These are phyloP conservation scores for Colletotrichum melonis DNA, from an alignment of 2,329 filamentous ascomycete genomes.

Conservation along the genomic window DNA sequence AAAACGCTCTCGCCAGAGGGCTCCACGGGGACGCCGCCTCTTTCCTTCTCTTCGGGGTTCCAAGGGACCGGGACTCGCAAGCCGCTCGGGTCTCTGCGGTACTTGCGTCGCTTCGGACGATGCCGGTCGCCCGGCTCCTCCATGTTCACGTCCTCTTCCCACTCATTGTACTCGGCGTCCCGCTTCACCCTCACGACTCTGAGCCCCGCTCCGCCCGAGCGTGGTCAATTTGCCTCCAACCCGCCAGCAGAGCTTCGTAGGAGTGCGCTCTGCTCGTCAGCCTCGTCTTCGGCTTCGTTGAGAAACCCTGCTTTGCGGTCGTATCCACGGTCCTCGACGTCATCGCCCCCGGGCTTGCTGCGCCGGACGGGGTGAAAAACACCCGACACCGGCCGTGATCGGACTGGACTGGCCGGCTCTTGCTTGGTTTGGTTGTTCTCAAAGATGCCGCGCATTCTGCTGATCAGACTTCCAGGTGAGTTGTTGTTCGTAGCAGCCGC, in stretches of 20 bases:
- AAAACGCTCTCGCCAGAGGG: conserved; percentile 40
- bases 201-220: conserved; percentile 44
- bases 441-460: conserved; percentile 54
- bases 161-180: conserved; percentile 28
- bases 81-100: conserved; percentile 20
- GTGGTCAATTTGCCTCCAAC: conserved; percentile 49
- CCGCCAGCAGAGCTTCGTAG: conserved; percentile 38
- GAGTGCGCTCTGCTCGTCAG: conserved; percentile 46
- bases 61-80: conserved; percentile 19
- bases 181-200: conserved; percentile 27
- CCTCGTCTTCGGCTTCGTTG: conserved; percentile 36
- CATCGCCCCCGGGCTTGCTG: conserved; percentile 35
- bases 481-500: conserved; percentile 23
- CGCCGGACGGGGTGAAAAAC: conserved; percentile 36
- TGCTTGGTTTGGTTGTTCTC: conserved; percentile 40
- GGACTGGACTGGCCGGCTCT: conserved; percentile 36
- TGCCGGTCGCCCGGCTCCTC: background rate
- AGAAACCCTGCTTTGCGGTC: conserved; percentile 32
- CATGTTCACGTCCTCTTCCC: background rate
- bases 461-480: conserved; percentile 48
- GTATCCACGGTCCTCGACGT: conserved; percentile 31
- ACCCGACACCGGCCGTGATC: conserved; percentile 41
- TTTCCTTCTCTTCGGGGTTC: background rate
- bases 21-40: conserved; percentile 19
- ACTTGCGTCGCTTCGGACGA: conserved; percentile 5